Evolutionary conservation across 73 alveolate species (phyloP).

Genomic region (Tetrahymena thermophila): DNA sequence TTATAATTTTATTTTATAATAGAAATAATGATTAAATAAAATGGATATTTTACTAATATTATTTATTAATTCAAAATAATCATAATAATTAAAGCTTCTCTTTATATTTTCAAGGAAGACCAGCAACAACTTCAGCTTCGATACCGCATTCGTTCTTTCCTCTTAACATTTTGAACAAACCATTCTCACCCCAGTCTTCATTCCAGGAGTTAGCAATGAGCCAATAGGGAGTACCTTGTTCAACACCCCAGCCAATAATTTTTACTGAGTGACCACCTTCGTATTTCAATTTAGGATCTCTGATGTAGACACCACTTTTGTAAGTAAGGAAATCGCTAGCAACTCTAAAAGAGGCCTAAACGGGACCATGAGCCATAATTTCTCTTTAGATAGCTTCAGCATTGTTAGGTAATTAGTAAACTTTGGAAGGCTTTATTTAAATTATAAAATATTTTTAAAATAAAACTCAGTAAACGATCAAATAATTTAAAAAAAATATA

Average conservation of each 20-base stretch:
- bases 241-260: constrained; percentile 78
- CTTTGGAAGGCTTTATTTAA: background rate
- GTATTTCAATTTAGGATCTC: constrained; percentile 49
- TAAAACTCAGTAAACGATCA: too few relatives aligned
- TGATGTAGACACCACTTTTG: constrained; percentile 66
- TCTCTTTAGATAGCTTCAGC: background rate
- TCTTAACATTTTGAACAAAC: constrained; percentile 51
- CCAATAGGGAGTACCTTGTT: constrained; percentile 74
- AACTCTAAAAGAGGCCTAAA: constrained; percentile 24
- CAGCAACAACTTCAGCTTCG: constrained; percentile 6
- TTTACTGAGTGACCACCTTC: constrained; percentile 86
- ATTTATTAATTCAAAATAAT: too few relatives aligned
- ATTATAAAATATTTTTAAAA: too few relatives aligned
- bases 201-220: constrained; percentile 79
- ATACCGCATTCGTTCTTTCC: constrained; percentile 59
- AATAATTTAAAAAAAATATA: too few relatives aligned
- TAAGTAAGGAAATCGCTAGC: constrained; percentile 82
- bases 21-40: too few relatives aligned
- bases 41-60: too few relatives aligned
- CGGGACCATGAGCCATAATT: background rate
- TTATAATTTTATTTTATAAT: too few relatives aligned
- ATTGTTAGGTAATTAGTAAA: background rate
- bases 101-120: background rate
- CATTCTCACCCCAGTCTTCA: constrained; percentile 72
- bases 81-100: too few relatives aligned